Percentiles rank a stretch among this genome's conserved stretches.
Evolutionary conservation across 2,329 filamentous ascomycete species (phyloP).

Genomic region (Triangularia verruculosa): DNA sequence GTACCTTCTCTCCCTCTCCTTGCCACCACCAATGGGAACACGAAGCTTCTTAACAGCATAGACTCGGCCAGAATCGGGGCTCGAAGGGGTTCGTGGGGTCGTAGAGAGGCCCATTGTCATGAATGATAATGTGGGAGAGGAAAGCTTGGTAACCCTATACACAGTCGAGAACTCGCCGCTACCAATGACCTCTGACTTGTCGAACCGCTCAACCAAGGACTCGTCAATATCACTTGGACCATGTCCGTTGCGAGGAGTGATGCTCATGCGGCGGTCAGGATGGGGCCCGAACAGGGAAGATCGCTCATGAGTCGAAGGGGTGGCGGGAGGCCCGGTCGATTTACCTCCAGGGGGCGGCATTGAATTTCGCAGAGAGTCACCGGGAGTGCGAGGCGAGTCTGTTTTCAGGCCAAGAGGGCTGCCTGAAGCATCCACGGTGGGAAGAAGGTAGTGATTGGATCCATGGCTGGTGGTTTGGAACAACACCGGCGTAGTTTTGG

Average conservation of each 20-base stretch:
- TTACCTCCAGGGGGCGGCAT: constrained; percentile 65
- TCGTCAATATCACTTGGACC: constrained; percentile 73
- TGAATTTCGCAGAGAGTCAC: constrained; percentile 65
- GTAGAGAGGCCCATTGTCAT: constrained; percentile 36
- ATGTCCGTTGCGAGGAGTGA: constrained; percentile 67
- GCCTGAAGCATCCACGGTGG: constrained; percentile 50
- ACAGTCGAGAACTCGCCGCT: constrained; percentile 93
- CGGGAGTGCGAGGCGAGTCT: constrained; percentile 71
- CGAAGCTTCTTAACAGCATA: constrained; percentile 95
- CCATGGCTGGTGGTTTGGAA: constrained; percentile 27
- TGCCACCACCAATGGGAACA: constrained; percentile 71
- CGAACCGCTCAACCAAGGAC: constrained; percentile 71
- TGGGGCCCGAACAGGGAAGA: constrained; percentile 54
- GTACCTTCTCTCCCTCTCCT: constrained; percentile 78
- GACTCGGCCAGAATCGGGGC: constrained; percentile 56
- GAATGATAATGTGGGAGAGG: constrained; percentile 26
- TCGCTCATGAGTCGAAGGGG: constrained; percentile 64
- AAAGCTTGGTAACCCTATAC: constrained; percentile 63
- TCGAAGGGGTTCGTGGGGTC: constrained; percentile 49
- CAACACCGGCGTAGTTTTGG: constrained; percentile 26
- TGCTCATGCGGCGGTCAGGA: constrained; percentile 52
- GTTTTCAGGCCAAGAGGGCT: constrained; percentile 55
- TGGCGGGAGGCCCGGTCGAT: constrained; percentile 63
- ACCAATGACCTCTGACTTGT: constrained; percentile 75
- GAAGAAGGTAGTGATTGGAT: constrained; percentile 49